Evolutionary conservation across 2,329 filamentous ascomycete genomes (phyloP).

Genomic region (Polychaeton citri): DNA sequence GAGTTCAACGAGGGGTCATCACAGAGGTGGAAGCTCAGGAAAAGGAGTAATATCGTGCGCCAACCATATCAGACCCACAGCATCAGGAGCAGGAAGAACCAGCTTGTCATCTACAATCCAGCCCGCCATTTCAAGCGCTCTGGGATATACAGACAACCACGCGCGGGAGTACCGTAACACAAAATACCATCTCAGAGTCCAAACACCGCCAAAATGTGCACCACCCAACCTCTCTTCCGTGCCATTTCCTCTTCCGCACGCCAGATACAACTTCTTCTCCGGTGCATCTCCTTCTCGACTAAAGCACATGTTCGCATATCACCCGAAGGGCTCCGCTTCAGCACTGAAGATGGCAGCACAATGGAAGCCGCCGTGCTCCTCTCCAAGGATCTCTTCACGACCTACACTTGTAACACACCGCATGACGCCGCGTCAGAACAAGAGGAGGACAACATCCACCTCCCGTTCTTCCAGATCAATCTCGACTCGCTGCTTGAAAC

Average conservation of each 20-base stretch:
- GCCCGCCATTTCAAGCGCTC: no score
- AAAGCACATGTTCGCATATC: constrained; percentile 64
- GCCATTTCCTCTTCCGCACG: constrained; percentile 67
- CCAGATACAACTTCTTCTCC: constrained; percentile 54
- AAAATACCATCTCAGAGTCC: no score
- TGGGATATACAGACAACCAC: no score
- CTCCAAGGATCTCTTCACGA: constrained; percentile 77
- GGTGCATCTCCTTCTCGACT: constrained; percentile 47
- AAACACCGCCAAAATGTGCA: no score
- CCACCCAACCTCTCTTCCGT: constrained; percentile 47
- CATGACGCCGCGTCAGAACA: constrained; percentile 9
- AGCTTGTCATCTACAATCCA: no score
- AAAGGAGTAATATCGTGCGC: no score
- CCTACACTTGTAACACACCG: constrained; percentile 55
- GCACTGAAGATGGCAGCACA: constrained; percentile 73
- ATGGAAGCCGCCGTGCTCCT: constrained; percentile 85
- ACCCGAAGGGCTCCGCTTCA: constrained; percentile 72
- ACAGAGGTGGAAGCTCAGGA: no score
- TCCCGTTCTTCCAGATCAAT: constrained; percentile 73
- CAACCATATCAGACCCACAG: no score
- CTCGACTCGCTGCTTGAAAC: constrained; percentile 81
- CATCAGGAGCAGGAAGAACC: no score
- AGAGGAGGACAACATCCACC: constrained; percentile 24
- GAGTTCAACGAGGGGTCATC: no score
- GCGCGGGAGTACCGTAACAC: no score